Conservation (phyloP, 305 asterid species). For the Ilex paraguariensis region DNA sequence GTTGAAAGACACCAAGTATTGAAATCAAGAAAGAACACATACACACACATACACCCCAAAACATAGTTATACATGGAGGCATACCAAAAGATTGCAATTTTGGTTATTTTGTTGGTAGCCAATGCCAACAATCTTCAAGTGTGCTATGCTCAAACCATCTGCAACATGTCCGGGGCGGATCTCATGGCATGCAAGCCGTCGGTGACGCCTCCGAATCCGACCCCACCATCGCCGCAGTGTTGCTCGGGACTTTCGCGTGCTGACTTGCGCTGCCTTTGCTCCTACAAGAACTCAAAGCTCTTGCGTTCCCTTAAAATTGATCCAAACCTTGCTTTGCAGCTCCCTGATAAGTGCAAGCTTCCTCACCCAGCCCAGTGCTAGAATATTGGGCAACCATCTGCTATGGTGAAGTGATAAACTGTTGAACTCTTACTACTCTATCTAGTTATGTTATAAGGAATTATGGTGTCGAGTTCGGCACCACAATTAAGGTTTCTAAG, state of each 20-base stretch:
- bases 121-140: neutral
- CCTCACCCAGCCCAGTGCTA: slow-evolving; percentile 38
- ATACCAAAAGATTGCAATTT: slow-evolving; percentile 13
- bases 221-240: slow-evolving; percentile 41
- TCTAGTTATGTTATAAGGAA: too few relatives aligned
- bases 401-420: too few relatives aligned
- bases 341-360: slow-evolving; percentile 50
- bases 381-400: neutral
- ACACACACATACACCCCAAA: too few relatives aligned
- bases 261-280: slow-evolving; percentile 43
- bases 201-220: slow-evolving; percentile 35
- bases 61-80: slow-evolving; percentile 16
- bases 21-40: too few relatives aligned
- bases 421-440: too few relatives aligned
- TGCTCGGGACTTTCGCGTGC: slow-evolving; percentile 50
- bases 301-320: slow-evolving; percentile 51
- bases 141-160: slow-evolving; percentile 28
- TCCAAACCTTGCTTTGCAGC: slow-evolving; percentile 47
- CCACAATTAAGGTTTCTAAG: too few relatives aligned
- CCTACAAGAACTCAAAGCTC: slow-evolving; percentile 36
- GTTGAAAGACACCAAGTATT: too few relatives aligned
- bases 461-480: too few relatives aligned
- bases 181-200: slow-evolving; percentile 51
- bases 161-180: slow-evolving; percentile 33
- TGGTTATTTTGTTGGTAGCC: slow-evolving; percentile 16